These are phyloP conservation scores for Naematelia aurantialba DNA, from an alignment of 768 basidiomycete genomes.

Conservation along the genomic window DNA sequence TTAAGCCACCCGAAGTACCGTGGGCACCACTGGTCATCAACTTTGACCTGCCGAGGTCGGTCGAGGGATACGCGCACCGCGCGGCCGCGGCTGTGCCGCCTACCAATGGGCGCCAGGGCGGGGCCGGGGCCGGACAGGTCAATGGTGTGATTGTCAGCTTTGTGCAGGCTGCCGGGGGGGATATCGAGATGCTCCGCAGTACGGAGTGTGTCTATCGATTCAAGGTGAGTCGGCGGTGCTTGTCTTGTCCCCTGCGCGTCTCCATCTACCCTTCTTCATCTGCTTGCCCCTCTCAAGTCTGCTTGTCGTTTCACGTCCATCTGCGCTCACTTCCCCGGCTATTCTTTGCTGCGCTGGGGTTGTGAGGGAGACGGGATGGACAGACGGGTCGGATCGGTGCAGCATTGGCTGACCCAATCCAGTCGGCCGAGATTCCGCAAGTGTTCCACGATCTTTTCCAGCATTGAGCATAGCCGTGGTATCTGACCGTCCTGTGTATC, in stretches of 20 bases:
- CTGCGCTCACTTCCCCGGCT: too few species aligned
- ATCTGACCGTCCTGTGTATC: too few species aligned
- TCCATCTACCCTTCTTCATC: too few species aligned
- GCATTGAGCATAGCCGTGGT: slow-evolving; percentile 13
- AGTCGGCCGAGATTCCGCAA: slow-evolving; percentile 43
- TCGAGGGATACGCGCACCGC: slow-evolving; percentile 97
- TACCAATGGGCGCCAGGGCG: slow-evolving; percentile 6
- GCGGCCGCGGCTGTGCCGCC: slow-evolving; percentile 46
- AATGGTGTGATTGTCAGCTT: slow-evolving; percentile 94
- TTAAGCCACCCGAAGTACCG: slow-evolving; percentile 82
- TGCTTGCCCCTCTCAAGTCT: too few species aligned
- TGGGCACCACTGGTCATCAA: slow-evolving; percentile 93
- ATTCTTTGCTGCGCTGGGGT: too few species aligned
- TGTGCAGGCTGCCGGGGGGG: slow-evolving; percentile 93
- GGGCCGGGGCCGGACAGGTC: slow-evolving; percentile 42
- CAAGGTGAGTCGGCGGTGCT: slow-evolving; percentile 48
- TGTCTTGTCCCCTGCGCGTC: too few species aligned
- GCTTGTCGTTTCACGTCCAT: too few species aligned
- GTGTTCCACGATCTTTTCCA: slow-evolving; percentile 45
- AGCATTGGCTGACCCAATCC: too few species aligned
- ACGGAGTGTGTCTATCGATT: slow-evolving; percentile 91
- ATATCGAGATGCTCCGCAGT: slow-evolving; percentile 95
- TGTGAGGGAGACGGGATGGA: too few species aligned
- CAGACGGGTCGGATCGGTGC: too few species aligned
- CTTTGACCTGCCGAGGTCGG: slow-evolving; percentile 64